phyloP scores from a whole-genome alignment of 1,139 yeast genomes.

The Yarrowia galli region DNA sequence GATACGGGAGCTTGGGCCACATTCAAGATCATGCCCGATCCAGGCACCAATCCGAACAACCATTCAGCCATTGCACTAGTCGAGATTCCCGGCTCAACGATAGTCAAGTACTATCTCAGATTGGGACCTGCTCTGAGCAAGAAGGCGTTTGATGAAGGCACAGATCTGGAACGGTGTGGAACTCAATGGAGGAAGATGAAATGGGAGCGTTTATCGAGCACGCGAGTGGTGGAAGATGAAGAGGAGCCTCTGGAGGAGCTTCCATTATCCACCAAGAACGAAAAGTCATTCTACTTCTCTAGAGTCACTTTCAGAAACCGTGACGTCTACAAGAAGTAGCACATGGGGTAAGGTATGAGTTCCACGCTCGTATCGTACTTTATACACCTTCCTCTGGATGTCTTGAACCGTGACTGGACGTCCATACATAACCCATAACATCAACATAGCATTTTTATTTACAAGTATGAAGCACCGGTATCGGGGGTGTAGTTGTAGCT shows the following conservation, averaged over 20 bases:
- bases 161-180: slow-evolving; percentile 11
- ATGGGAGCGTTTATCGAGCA: slow-evolving; percentile 11
- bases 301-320: slow-evolving; percentile 7
- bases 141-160: slow-evolving; percentile 3
- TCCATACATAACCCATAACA: too few species aligned
- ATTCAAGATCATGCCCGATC: slow-evolving; percentile 14
- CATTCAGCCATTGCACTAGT: slow-evolving; percentile 20
- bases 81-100: background rate
- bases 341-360: too few species aligned
- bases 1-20: slow-evolving; percentile 32
- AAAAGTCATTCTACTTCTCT: slow-evolving; percentile 34
- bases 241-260: slow-evolving; percentile 25
- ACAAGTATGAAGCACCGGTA: too few species aligned
- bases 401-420: too few species aligned
- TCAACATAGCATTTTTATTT: too few species aligned
- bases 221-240: slow-evolving; percentile 13
- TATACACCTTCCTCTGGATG: too few species aligned
- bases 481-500: too few species aligned
- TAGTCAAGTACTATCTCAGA: slow-evolving; percentile 9
- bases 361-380: too few species aligned
- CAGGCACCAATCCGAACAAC: background rate
- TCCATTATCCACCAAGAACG: slow-evolving; percentile 19
- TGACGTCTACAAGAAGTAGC: too few species aligned
- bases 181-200: slow-evolving; percentile 33
- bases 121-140: slow-evolving; percentile 25